These are phyloP conservation scores for Phytophthora macrochlamydospora DNA, from an alignment of 352 stramenopile genomes.

Conservation along the genomic window DNA sequence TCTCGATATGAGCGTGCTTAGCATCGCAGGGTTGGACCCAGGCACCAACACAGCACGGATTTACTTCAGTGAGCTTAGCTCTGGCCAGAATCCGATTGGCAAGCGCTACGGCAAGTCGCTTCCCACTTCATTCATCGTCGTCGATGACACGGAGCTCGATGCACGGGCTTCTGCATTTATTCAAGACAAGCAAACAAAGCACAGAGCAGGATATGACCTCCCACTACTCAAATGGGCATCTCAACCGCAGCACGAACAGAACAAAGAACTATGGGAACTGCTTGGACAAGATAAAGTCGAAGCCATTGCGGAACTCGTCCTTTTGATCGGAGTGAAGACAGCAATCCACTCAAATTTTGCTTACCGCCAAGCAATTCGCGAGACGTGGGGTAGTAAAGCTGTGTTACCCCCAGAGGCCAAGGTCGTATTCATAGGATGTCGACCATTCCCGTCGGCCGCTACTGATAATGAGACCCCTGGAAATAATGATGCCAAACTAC, in stretches of 20 bases:
- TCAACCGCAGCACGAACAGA: not conserved
- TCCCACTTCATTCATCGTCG: not conserved
- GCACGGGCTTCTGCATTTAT: not conserved
- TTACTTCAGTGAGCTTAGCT: not conserved
- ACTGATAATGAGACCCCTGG: not conserved
- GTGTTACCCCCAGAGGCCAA: slow-evolving; percentile 20
- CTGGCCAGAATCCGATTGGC: not conserved
- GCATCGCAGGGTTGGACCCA: not conserved
- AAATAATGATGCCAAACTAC: not conserved
- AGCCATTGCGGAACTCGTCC: slow-evolving; percentile 6
- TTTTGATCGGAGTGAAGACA: slow-evolving; percentile 35
- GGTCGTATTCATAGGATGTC: slow-evolving; percentile 49
- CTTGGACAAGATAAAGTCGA: not conserved
- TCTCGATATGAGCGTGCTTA: not conserved
- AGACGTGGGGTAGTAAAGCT: slow-evolving; percentile 31
- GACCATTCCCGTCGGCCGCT: slow-evolving; percentile 4
- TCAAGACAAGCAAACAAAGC: not conserved
- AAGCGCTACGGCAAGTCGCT: not conserved
- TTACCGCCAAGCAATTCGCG: slow-evolving; percentile 35
- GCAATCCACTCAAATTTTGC: slow-evolving; percentile 25
- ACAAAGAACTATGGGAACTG: not conserved
- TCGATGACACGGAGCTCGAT: not conserved
- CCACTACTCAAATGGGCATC: not conserved
- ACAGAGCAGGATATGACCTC: not conserved
- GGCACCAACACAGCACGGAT: not conserved